phyloP scores from a whole-genome alignment of 192 early-diverging fungal species.

The Chytriomyces hyalinus region DNA sequence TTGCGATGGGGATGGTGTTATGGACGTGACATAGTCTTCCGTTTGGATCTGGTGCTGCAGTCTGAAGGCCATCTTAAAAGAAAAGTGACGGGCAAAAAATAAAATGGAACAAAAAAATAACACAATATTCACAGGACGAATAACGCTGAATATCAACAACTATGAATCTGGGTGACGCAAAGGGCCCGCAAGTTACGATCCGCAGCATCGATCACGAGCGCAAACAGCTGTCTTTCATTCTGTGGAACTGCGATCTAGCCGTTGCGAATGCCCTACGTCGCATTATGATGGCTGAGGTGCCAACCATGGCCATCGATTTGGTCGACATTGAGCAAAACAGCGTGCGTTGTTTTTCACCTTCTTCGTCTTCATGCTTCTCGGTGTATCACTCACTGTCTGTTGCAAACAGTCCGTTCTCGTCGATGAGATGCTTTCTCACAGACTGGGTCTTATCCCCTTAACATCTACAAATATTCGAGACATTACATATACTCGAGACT shows the following conservation, averaged over 20 bases:
- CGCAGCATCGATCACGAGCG: conserved; percentile 30
- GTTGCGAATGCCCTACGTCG: conserved; percentile 92
- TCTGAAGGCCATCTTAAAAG: background rate
- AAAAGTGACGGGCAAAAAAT: background rate
- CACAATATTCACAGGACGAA: background rate
- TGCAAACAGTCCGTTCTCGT: conserved; percentile 75
- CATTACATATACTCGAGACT: conserved; percentile 79
- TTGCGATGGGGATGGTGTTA: background rate
- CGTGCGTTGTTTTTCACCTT: conserved; percentile 23
- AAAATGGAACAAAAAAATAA: conserved; percentile 4
- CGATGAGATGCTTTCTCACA: conserved; percentile 95
- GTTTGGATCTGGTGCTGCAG: conserved; percentile 14
- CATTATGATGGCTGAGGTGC: conserved; percentile 97
- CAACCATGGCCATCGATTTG: conserved; percentile 97
- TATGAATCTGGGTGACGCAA: background rate
- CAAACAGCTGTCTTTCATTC: conserved; percentile 76
- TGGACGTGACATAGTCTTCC: conserved; percentile 17
- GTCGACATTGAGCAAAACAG: conserved; percentile 94
- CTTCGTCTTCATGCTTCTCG: too few species aligned
- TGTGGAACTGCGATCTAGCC: conserved; percentile 86
- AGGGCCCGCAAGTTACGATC: conserved; percentile 27
- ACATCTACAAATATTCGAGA: conserved; percentile 76
- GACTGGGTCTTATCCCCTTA: conserved; percentile 92
- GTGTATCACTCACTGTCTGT: too few species aligned
- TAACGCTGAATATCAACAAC: too few species aligned